Evolutionary conservation across 2,329 filamentous ascomycete genomes (phyloP), one percentile per base, ranked within the genome.

Genomic region (Scleromitrula shiraiana): DNA sequence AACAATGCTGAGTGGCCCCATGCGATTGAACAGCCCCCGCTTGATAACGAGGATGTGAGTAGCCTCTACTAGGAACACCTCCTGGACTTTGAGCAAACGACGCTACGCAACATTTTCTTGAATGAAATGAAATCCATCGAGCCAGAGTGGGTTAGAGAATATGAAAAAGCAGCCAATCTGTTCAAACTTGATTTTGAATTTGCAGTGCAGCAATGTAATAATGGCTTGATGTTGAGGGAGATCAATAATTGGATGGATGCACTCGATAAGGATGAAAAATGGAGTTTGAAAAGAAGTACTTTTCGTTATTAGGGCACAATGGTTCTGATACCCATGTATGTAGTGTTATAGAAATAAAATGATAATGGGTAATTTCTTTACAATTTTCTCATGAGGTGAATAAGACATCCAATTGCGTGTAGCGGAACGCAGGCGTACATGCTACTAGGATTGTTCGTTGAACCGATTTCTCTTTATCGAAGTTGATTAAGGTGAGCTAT

Each of bases 21-120:
- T 35, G 15, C 26, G 12, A 6, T 47, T 49, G 7, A 53, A 64
- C 35, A 33, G 12, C n/a, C 23, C 33, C 5, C 49, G 19, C 49
- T 67, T n/a, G 66, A 69, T 27, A 67, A 65, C 26, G 66, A 70
- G 43, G 66, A 65, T 4, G 67, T 67, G 49, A 60, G 61, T 24
- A 55, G 56, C 10, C 56, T 71, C n/a, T 71, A 68, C 51, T 70
- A 64, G 63, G 60, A 65, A 7, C 66, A 71, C 47, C 27, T 64
- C 15, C 62, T 65, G 59, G 64, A 70, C 22, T 70, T 67, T 50
- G 68, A 72, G 52, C 50, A 60, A 41, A 71, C 69, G 3, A 58
- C 58, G 22, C 52, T 71, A 40, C 59, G 65, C 2, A 60, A 62
- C 35, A 53, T 65, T 15, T 71, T 67, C 47, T 22, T 54, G 5